Percentiles rank a stretch among this genome's conserved stretches.
Evolutionary conservation across 2,329 filamentous ascomycete species (phyloP).

Genomic region (Cryphonectria parasitica): DNA sequence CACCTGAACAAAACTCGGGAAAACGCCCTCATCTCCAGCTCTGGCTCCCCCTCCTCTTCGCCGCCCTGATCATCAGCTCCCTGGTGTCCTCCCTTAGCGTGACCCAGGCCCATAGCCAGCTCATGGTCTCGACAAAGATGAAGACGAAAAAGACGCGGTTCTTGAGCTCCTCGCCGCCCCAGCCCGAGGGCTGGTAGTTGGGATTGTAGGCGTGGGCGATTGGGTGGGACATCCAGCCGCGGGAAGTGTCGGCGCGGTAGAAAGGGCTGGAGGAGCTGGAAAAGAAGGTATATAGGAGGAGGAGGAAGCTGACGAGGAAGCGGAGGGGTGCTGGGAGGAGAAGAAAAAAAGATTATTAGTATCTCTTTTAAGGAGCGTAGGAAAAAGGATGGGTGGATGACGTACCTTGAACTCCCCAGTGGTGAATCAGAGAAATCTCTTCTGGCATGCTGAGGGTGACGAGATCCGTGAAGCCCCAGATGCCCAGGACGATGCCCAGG

Average conservation of each 20-base stretch:
- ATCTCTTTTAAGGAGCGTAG: constrained; percentile 40
- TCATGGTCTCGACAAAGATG: constrained; percentile 79
- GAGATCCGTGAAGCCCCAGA: constrained; percentile 66
- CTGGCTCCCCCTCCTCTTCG: constrained; percentile 36
- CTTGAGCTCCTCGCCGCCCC: constrained; percentile 71
- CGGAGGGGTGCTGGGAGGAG: constrained; percentile 61
- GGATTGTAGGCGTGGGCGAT: constrained; percentile 40
- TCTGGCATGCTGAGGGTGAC: constrained; percentile 70
- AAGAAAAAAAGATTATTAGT: constrained; percentile 30
- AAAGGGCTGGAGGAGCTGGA: constrained; percentile 58
- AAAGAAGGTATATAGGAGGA: constrained; percentile 68
- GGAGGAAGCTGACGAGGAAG: constrained; percentile 62
- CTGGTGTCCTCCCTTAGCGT: constrained; percentile 69
- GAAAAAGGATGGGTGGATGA: constrained; percentile 64
- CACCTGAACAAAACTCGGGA: background rate
- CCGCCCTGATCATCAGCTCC: constrained; percentile 46
- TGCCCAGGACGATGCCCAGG: constrained; percentile 67
- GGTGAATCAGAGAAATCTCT: constrained; percentile 63
- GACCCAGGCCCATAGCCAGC: constrained; percentile 86
- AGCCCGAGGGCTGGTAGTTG: constrained; percentile 44
- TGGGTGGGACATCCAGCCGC: constrained; percentile 43
- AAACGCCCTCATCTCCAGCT: background rate
- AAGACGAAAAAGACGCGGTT: constrained; percentile 86
- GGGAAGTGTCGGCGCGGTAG: constrained; percentile 43
- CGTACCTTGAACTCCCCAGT: constrained; percentile 71